Base-by-base conservation (phyloP, 2,329 filamentous ascomycete species). In the Trichoderma sp. region DNA sequence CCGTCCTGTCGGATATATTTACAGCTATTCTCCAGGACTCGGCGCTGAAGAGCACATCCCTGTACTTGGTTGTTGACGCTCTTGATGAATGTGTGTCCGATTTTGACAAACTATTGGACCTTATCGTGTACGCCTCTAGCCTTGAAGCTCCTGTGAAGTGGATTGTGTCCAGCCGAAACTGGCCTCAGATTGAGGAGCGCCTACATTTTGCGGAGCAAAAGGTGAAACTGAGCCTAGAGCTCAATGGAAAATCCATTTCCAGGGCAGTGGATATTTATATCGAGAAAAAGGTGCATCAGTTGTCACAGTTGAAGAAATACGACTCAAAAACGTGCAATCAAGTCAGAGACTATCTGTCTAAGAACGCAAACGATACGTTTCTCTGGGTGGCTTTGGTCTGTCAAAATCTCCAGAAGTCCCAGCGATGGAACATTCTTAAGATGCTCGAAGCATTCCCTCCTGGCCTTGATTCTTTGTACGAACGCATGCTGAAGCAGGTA, bases 101-200 rank as follows among this genome's bases (percentile, higher is more conserved):
- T 5, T 42, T 84, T 80, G 67, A 56, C 37, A 58, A 74, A 45
- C 78, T 84, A 5, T 72, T 84, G 17, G 57, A 77, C 0, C 68
- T 82, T 13, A 76, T 83, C 45, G 57, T 35, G 27, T 22, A n/a
- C 10, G 19, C 37, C 12, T 58, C 60, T 39, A 17, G n/a, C 59
- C 25, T 17, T 5, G 9, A 13, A 17, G n/a, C 22, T 9, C 35
- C 37, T 1, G 71, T 78, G 2, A 84, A 81, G 69, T 83, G 80
- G 78, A 67, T 84, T 17, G 68, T 82, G 0, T 80, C 81, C 0
- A 84, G 83, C 61, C 82, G 83, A 4, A 82, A 83, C 29, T 74
- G 69, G 73, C 71, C 67, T 0, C 70, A 72, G 0, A 82, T 84
- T 52, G 74, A 81, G 60, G 68, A 76, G 29, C 42, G 60, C 1